Conservation (phyloP, 495 filamentous ascomycete genomes). For the Penicillium cosmopolitanum region DNA sequence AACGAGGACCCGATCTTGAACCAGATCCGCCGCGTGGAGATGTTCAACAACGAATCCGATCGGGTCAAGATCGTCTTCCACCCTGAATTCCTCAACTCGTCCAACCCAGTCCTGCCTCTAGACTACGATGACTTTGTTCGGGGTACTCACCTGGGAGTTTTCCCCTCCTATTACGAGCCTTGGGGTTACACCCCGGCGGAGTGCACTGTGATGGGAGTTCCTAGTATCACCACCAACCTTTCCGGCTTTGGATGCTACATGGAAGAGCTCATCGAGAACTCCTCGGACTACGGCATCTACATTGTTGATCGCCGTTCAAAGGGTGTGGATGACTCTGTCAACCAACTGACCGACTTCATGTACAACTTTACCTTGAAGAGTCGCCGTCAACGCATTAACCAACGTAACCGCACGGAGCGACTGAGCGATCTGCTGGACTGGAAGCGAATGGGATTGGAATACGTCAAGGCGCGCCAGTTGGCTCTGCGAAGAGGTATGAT, state of each 20-base stretch:
- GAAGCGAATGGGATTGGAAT: conserved; percentile 99
- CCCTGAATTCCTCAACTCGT: conserved; percentile 94
- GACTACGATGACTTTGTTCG: conserved; percentile 99
- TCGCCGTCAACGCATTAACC: conserved; percentile 95
- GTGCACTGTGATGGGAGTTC: conserved; percentile 99
- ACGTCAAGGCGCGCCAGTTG: conserved; percentile 94
- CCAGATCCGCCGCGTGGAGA: conserved; percentile 91
- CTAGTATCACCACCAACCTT: conserved; percentile 96
- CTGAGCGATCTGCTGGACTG: conserved; percentile 94
- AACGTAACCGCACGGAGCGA: conserved; percentile 95
- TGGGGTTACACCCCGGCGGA: conserved; percentile 99
- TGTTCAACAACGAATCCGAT: conserved; percentile 94
- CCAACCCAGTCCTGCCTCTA: conserved; percentile 90
- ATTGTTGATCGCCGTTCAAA: conserved; percentile 96
- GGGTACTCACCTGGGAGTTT: conserved; percentile 92
- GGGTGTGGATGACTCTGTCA: conserved; percentile 96
- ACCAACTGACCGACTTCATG: conserved; percentile 92
- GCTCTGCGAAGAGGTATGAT: conserved; percentile 75
- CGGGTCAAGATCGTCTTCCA: conserved; percentile 98
- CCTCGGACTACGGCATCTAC: conserved; percentile 96
- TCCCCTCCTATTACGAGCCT: conserved; percentile 97
- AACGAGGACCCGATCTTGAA: conserved; percentile 91
- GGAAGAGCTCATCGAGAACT: conserved; percentile 99
- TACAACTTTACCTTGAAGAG: conserved; percentile 94
- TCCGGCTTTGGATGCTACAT: conserved; percentile 99